phyloP scores from a whole-genome alignment of 371 early-diverging fungal species.

The Dichotomocladium elegans region DNA sequence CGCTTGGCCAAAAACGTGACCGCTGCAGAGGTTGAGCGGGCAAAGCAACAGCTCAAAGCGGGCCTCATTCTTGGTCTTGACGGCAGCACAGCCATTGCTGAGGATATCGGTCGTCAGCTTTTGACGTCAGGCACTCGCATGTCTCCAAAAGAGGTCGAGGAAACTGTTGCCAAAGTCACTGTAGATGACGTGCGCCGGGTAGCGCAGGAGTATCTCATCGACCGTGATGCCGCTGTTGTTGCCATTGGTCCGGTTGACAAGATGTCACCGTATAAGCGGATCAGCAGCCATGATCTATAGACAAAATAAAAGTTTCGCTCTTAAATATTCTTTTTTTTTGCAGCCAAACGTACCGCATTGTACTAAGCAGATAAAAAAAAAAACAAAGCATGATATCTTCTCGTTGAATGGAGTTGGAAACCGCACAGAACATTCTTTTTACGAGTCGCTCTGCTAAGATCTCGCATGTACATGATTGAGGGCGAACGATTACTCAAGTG shows the following conservation, averaged over 20 bases:
- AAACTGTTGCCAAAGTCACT: constrained; percentile 28
- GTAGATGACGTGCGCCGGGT: constrained; percentile 85
- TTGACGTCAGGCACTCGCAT: constrained; percentile 87
- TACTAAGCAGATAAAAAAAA: no score
- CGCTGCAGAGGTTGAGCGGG: constrained; percentile 93
- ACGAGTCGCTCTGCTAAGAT: no score
- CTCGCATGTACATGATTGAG: no score
- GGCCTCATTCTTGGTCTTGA: constrained; percentile 86
- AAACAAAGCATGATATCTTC: no score
- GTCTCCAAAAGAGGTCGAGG: constrained; percentile 51
- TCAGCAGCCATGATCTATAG: neutral
- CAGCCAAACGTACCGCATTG: no score
- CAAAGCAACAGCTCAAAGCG: constrained; percentile 97
- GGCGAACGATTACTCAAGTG: no score
- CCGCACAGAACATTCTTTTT: no score
- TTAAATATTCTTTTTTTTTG: no score
- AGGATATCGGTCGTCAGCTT: constrained; percentile 97
- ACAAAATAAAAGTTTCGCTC: no score
- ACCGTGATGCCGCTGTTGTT: constrained; percentile 87
- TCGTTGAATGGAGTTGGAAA: no score
- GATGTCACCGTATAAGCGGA: constrained; percentile 64
- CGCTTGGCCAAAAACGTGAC: constrained; percentile 83
- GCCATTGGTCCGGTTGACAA: constrained; percentile 85
- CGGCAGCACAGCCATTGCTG: constrained; percentile 90
- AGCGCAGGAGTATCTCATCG: constrained; percentile 72